Evolutionary conservation across 768 basidiomycete genomes (phyloP).

Genomic region (Gymnopilus junonius): DNA sequence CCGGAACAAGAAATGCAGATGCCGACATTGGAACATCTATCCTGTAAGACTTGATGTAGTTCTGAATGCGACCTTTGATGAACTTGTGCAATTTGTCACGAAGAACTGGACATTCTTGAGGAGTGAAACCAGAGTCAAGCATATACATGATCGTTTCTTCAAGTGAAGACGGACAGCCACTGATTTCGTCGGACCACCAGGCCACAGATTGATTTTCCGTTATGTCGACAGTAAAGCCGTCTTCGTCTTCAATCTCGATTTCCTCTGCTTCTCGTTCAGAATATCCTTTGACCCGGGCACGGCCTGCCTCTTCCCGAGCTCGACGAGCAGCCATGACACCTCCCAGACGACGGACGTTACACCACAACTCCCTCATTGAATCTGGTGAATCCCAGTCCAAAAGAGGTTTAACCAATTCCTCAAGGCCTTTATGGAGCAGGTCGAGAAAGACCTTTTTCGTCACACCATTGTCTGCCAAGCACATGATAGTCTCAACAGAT

Average conservation of each 20-base stretch:
- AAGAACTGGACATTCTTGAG: constrained; percentile 50
- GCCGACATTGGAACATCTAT: constrained; percentile 62
- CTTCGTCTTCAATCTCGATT: constrained; percentile 40
- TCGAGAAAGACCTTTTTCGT: constrained; percentile 43
- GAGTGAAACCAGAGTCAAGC: constrained; percentile 63
- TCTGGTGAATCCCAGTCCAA: constrained; percentile 49
- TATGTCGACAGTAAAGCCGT: constrained; percentile 27
- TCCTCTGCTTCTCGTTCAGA: constrained; percentile 43
- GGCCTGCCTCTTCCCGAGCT: constrained; percentile 40
- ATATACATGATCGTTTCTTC: constrained; percentile 66
- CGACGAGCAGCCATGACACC: constrained; percentile 44
- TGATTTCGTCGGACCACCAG: constrained; percentile 72
- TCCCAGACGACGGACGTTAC: constrained; percentile 40
- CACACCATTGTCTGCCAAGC: constrained; percentile 66
- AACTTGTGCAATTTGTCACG: constrained; percentile 57
- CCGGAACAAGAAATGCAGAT: constrained; percentile 66
- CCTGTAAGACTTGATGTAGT: constrained; percentile 44
- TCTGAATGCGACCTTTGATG: constrained; percentile 47
- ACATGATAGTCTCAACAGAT: constrained; percentile 62
- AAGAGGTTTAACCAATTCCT: constrained; percentile 40
- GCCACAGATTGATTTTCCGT: constrained; percentile 52
- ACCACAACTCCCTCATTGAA: constrained; percentile 48
- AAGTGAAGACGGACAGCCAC: constrained; percentile 62
- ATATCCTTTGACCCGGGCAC: constrained; percentile 49
- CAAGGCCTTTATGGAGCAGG: constrained; percentile 39